Conservation (phyloP, 2,329 filamentous ascomycete species). For the Verticillium dahliae region DNA sequence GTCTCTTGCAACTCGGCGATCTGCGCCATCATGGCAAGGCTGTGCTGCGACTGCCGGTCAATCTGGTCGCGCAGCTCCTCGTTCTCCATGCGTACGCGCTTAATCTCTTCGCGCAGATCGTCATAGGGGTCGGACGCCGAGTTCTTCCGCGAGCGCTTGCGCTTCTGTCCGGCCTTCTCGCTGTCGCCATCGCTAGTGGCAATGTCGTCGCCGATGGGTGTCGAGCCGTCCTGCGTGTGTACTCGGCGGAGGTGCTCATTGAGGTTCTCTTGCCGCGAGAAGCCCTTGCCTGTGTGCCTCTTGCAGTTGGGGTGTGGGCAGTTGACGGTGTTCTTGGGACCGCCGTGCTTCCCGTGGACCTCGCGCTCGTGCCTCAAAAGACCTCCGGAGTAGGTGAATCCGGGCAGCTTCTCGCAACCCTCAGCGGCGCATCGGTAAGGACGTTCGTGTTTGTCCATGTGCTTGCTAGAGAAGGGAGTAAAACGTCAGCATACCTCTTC, state of each 20-base stretch:
- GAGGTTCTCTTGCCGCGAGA: conserved; percentile 88
- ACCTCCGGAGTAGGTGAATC: conserved; percentile 92
- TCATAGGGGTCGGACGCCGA: conserved; percentile 30
- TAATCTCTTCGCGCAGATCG: conserved; percentile 58
- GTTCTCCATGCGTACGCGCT: conserved; percentile 60
- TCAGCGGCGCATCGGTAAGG: conserved; percentile 79
- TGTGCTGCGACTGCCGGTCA: conserved; percentile 40
- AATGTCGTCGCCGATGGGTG: conserved; percentile 22
- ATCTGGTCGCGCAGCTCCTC: conserved; percentile 48
- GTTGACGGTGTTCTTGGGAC: conserved; percentile 78
- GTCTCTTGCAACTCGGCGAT: conserved; percentile 38
- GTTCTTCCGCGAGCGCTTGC: conserved; percentile 42
- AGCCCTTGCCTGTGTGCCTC: conserved; percentile 79
- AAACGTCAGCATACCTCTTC: conserved; percentile 15
- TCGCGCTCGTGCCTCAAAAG: conserved; percentile 86
- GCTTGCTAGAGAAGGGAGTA: conserved; percentile 56
- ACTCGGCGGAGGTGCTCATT: conserved; percentile 89
- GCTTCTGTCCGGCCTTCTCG: conserved; percentile 15
- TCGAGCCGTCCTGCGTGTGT: conserved; percentile 54
- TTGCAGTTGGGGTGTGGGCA: conserved; percentile 87
- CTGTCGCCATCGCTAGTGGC: conserved; percentile 40
- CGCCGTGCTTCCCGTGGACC: conserved; percentile 85
- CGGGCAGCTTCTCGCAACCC: conserved; percentile 86
- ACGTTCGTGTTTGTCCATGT: conserved; percentile 96
- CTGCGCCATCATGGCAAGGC: conserved; percentile 40